Conservation (phyloP, 257 asterid species). For the Solanum sitiens region DNA sequence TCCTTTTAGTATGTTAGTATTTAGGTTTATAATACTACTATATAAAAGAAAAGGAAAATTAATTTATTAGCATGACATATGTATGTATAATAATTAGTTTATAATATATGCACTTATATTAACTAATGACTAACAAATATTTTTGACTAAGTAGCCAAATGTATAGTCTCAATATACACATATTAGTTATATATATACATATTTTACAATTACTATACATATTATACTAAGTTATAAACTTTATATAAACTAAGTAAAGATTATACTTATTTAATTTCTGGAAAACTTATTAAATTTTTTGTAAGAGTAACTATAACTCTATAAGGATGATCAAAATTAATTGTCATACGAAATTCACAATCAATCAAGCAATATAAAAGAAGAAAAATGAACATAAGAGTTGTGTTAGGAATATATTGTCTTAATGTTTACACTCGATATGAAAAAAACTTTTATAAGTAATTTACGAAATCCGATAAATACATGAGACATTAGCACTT, state of each 20-base stretch:
- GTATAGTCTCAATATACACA: background rate
- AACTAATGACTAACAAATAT: background rate
- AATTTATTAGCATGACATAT: background rate
- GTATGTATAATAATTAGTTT: background rate
- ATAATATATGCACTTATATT: background rate
- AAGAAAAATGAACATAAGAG: background rate
- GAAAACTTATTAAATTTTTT: background rate
- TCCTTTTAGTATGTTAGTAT: background rate
- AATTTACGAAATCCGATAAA: background rate
- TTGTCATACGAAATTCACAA: background rate
- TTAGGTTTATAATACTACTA: background rate
- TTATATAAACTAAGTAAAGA: too few species aligned
- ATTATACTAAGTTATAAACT: background rate
- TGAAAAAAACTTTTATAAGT: too few species aligned
- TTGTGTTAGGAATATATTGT: too few species aligned
- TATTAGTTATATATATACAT: background rate
- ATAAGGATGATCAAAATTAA: background rate
- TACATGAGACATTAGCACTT: background rate
- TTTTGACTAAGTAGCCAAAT: background rate
- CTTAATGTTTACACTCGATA: too few species aligned
- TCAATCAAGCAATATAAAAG: background rate
- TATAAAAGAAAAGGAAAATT: background rate
- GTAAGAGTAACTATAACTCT: background rate
- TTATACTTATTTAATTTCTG: too few species aligned
- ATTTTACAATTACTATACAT: background rate